Evolutionary conservation across 495 filamentous ascomycete species (phyloP).

Genomic region (Neohortaea acidophila): DNA sequence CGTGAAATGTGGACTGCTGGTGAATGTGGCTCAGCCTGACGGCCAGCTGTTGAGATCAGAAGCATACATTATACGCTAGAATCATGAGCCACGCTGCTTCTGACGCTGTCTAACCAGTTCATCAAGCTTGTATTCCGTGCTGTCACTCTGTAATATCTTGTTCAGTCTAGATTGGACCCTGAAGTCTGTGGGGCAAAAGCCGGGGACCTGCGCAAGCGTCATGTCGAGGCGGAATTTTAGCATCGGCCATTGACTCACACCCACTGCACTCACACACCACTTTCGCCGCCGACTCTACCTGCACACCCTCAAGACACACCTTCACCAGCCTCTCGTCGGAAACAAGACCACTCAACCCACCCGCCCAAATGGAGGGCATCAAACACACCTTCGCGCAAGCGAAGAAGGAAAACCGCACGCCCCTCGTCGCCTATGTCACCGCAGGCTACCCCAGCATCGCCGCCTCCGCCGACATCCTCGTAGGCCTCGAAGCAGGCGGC

Average conservation of each 20-base stretch:
- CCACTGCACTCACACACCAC: neutral
- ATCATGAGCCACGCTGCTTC: too few relatives aligned
- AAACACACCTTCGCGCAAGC: slow-evolving; percentile 65
- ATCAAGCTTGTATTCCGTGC: too few relatives aligned
- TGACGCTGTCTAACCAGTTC: too few relatives aligned
- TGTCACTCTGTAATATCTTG: too few relatives aligned
- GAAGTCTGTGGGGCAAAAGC: too few relatives aligned
- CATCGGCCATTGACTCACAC: neutral
- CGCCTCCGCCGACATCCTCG: slow-evolving; percentile 65
- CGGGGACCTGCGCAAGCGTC: neutral
- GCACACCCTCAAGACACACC: neutral
- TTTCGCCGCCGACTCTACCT: neutral
- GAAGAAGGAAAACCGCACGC: slow-evolving; percentile 28
- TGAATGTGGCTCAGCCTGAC: too few relatives aligned
- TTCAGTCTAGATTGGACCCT: too few relatives aligned
- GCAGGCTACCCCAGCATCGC: slow-evolving; percentile 80
- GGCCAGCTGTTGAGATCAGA: too few relatives aligned
- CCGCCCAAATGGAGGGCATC: slow-evolving; percentile 61
- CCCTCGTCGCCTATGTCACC: slow-evolving; percentile 90
- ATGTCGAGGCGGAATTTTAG: neutral
- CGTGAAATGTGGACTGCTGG: too few relatives aligned
- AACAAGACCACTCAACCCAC: too few relatives aligned
- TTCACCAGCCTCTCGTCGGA: neutral
- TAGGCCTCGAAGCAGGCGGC: slow-evolving; percentile 85
- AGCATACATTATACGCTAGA: too few relatives aligned